These are phyloP conservation scores for Lecanicillium sp. DNA, from an alignment of 2,329 filamentous ascomycete species.

Conservation along the genomic window DNA sequence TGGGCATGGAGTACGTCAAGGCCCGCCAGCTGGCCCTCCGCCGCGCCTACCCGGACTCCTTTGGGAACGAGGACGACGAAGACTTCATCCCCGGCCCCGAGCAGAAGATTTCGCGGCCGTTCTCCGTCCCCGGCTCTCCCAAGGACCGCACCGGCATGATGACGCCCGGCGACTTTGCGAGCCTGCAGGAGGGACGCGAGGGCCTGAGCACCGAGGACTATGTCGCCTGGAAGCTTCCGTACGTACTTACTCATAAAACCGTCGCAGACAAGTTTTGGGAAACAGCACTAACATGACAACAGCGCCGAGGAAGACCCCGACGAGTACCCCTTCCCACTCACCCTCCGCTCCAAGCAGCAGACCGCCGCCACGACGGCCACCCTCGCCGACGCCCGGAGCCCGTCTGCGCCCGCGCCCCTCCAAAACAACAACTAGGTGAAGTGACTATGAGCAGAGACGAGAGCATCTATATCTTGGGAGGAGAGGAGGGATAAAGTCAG, in stretches of 20 bases:
- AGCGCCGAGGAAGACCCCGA: slow-evolving; percentile 91
- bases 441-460: not conserved
- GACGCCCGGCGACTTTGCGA: slow-evolving; percentile 97
- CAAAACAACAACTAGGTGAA: not conserved
- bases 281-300: slow-evolving; percentile 11
- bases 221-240: slow-evolving; percentile 96
- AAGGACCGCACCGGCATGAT: slow-evolving; percentile 92
- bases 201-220: slow-evolving; percentile 95
- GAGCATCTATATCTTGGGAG: not conserved
- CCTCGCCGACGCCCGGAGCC: slow-evolving; percentile 1
- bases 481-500: too few relatives aligned
- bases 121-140: slow-evolving; percentile 90
- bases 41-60: slow-evolving; percentile 85
- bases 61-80: slow-evolving; percentile 75
- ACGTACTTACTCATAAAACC: slow-evolving; percentile 43
- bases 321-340: slow-evolving; percentile 57
- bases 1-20: slow-evolving; percentile 99
- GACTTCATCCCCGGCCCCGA: slow-evolving; percentile 90
- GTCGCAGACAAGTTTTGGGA: not conserved
- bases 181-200: slow-evolving; percentile 88
- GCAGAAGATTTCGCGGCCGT: slow-evolving; percentile 88
- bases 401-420: not conserved
- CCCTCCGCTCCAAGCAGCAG: slow-evolving; percentile 48
- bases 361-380: slow-evolving; percentile 17
- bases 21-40: slow-evolving; percentile 86